phyloP scores from a whole-genome alignment of 192 early-diverging fungal species.

The Coemansia aciculifera region DNA sequence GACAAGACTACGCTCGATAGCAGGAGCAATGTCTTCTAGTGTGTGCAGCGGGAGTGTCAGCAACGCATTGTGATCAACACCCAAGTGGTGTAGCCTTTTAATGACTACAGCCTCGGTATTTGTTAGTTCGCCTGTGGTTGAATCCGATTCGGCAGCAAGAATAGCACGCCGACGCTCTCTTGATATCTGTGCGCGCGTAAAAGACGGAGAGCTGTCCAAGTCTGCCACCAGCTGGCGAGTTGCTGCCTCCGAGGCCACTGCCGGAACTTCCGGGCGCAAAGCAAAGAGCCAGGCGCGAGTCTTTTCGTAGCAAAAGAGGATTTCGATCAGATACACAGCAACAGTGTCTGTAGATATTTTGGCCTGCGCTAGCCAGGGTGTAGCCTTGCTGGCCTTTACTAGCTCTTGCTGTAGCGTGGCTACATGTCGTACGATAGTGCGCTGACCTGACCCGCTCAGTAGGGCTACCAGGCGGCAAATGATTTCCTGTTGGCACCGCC shows the following conservation, averaged over 20 bases:
- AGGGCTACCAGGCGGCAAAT: slow-evolving; percentile 22
- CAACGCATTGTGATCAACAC: slow-evolving; percentile 22
- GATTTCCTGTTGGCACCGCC: slow-evolving; percentile 17
- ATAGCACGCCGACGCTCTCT: slow-evolving; percentile 15
- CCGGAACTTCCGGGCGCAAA: not conserved
- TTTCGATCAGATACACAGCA: slow-evolving; percentile 18
- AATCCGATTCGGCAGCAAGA: not conserved
- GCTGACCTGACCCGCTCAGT: slow-evolving; percentile 15
- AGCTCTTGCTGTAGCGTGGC: slow-evolving; percentile 5
- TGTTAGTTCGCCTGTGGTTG: not conserved
- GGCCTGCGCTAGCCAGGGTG: slow-evolving; percentile 25
- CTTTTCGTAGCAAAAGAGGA: slow-evolving; percentile 25
- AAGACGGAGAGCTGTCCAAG: slow-evolving; percentile 26
- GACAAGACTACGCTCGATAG: not conserved
- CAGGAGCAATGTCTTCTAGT: slow-evolving; percentile 14
- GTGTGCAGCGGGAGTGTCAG: slow-evolving; percentile 33
- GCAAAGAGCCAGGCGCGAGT: slow-evolving; percentile 28
- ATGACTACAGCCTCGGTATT: slow-evolving; percentile 12
- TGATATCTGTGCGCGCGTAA: slow-evolving; percentile 14
- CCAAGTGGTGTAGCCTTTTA: slow-evolving; percentile 9
- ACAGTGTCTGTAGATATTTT: slow-evolving; percentile 3
- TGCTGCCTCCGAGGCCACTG: not conserved
- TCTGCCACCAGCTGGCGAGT: slow-evolving; percentile 7
- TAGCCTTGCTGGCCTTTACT: slow-evolving; percentile 15
- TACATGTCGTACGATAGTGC: slow-evolving; percentile 12